Evolutionary conservation across 139 green algal genomes (phyloP).

Genomic region (Chlorella sp.): DNA sequence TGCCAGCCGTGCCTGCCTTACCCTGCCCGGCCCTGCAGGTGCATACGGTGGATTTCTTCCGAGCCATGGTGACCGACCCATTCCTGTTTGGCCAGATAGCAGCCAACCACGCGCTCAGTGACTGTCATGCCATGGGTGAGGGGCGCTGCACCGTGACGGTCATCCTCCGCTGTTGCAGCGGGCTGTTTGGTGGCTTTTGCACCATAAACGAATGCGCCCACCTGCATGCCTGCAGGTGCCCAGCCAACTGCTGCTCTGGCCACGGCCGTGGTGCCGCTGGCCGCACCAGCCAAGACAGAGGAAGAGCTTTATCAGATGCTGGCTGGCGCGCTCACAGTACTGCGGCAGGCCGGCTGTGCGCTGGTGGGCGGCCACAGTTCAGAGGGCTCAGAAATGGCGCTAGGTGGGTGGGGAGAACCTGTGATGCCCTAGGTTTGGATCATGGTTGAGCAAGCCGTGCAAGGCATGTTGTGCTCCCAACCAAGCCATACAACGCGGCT

Average conservation of each 20-base stretch:
- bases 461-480: neutral
- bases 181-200: neutral
- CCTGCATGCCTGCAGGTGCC: conserved; percentile 52
- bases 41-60: conserved; percentile 93
- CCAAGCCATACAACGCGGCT: neutral
- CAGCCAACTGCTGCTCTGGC: conserved; percentile 76
- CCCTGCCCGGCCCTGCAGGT: conserved; percentile 35
- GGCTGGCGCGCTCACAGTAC: conserved; percentile 60
- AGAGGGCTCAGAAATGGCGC: conserved; percentile 77
- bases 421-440: neutral
- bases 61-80: conserved; percentile 75
- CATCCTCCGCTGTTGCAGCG: neutral
- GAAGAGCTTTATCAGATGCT: conserved; percentile 84
- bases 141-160: neutral
- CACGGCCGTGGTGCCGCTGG: conserved; percentile 75
- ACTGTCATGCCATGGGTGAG: conserved; percentile 84
- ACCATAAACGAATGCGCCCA: neutral
- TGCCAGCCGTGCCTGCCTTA: neutral
- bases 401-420: conserved; percentile 53
- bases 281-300: conserved; percentile 64
- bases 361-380: conserved; percentile 86
- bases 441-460: neutral
- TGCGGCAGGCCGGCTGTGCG: conserved; percentile 71
- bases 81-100: conserved; percentile 87
- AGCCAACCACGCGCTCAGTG: conserved; percentile 80